Base-by-base conservation (phyloP, 2,329 filamentous ascomycete species). In the Diaporthe destruens region DNA sequence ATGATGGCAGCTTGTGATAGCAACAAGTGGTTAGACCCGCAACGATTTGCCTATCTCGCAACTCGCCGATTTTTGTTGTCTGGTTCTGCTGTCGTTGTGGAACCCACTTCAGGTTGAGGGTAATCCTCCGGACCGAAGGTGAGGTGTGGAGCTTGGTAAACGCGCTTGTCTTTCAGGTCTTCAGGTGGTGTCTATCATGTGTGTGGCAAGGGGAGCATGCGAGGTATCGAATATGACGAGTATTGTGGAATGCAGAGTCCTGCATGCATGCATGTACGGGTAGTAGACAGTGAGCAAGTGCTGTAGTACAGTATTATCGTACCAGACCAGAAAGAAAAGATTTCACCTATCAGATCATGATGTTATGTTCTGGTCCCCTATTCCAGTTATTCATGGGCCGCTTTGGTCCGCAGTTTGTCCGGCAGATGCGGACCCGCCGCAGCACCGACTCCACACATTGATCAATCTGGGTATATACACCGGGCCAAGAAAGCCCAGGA, bases 391-490 rank as follows among this genome's bases (percentile, higher is more conserved):
- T 66, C n/a, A 25, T 25, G 39, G 61, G 61, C 61, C 39, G 39
- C 47, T 66, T 53, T 66, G 53, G 29, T 32, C 61, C 47, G 61
- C 47, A 66, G 47, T 66, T 14, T n/a, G 4, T 3, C 61, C 61
- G 61, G 61, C 61, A 49, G n/a, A 53, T 39, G 61, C 44, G 44
- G 61, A 65, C 36, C 57, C 57, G 36, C 25, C 42, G 18, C 42
- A 36, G 11, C 39, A 29, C 18, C 20, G 32, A 14, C 44, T 53
- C 61, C 61, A 66, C 61, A 66, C 61, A 66, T 66, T 66, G 47
- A 66, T 42, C 61, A 66, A 66, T 66, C 44, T 66, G 61, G 61
- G 32, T 66, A 66, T 66, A 66, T 66, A 29, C 61, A 66, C 61
- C 61, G 61, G 61, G 29, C 61, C 47, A 47, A 36, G 25, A 4